phyloP scores from a whole-genome alignment of 176 grass and related monocot species.

The Carex pumila region DNA sequence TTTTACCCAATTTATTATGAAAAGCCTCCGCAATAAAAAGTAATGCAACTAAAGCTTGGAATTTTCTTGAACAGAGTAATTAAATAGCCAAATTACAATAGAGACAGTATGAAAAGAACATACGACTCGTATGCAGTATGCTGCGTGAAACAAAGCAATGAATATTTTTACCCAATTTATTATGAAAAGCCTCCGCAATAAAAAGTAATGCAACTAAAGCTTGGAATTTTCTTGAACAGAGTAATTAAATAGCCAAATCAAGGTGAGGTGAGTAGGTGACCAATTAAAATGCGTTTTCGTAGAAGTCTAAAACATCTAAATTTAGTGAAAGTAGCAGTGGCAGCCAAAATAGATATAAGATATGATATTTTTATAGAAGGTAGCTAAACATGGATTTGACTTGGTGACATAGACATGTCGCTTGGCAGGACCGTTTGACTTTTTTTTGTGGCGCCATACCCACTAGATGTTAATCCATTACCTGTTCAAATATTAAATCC shows the following conservation, averaged over 20 bases:
- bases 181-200: no score
- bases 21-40: no score
- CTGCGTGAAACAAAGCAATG: no score
- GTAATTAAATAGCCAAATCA: not conserved
- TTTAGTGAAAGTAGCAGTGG: not conserved
- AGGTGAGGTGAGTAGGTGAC: not conserved
- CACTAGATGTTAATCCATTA: not conserved
- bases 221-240: not conserved
- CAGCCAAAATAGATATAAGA: not conserved
- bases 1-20: no score
- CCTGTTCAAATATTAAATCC: not conserved
- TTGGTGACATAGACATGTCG: not conserved
- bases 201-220: no score
- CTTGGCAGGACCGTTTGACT: not conserved
- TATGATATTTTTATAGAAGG: not conserved
- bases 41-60: no score
- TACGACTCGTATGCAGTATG: no score
- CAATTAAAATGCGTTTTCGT: not conserved
- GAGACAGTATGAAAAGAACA: no score
- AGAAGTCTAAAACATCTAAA: not conserved
- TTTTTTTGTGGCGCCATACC: not conserved
- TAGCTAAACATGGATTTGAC: not conserved
- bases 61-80: not conserved
- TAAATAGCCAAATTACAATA: not conserved
- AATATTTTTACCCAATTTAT: no score